These are phyloP conservation scores for Cercophora newfieldiana DNA, from an alignment of 495 filamentous ascomycete genomes.

Conservation along the genomic window DNA sequence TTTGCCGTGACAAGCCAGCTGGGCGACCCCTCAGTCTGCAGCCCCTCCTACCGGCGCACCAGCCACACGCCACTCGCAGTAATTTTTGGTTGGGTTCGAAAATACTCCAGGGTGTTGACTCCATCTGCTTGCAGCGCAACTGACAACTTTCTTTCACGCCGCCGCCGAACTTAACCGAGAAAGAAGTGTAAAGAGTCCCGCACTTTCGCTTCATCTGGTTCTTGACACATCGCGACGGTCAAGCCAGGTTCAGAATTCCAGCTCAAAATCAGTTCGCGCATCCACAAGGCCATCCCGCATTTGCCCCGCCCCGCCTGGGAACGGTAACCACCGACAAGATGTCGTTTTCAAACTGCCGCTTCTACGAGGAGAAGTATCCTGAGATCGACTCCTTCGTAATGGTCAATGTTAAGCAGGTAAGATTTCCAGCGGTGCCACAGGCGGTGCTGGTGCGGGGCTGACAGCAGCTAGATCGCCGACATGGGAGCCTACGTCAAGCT, in stretches of 20 bases:
- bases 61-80: conserved; percentile 34
- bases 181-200: not conserved
- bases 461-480: conserved; percentile 77
- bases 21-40: not conserved
- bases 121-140: conserved; percentile 16
- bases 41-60: conserved; percentile 17
- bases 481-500: conserved; percentile 99
- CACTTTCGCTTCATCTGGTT: not conserved
- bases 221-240: not conserved
- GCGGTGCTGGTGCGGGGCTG: conserved; percentile 18
- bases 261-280: not conserved
- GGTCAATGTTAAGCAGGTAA: conserved; percentile 95
- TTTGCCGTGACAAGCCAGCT: not conserved
- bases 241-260: not conserved
- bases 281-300: conserved; percentile 10
- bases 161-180: not conserved
- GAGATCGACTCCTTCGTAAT: conserved; percentile 99
- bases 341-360: conserved; percentile 98
- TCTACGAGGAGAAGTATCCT: conserved; percentile 89
- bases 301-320: conserved; percentile 28
- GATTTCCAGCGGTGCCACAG: conserved; percentile 21
- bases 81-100: conserved; percentile 32
- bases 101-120: conserved; percentile 32
- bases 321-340: conserved; percentile 53
- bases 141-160: conserved; percentile 6